Evolutionary conservation across 2,329 filamentous ascomycete species (phyloP), one percentile per base, ranked within the genome.

Genomic region (Lachnellula arida): DNA sequence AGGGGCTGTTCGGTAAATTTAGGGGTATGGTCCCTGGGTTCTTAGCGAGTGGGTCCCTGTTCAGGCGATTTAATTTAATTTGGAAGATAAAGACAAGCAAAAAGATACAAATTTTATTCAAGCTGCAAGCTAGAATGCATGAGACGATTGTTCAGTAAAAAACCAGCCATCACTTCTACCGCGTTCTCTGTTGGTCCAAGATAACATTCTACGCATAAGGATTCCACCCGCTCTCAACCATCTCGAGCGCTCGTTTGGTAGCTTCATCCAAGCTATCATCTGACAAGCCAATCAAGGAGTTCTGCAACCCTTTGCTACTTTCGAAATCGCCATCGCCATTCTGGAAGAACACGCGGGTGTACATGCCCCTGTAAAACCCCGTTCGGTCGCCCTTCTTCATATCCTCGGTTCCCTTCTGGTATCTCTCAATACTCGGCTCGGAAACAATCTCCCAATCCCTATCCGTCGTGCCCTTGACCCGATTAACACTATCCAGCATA

Each of bases 401-500:
- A 34, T 51, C 39, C 19, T 56, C 51, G 8, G 55, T 22, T 9
- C 60, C 60, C 2, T 40, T 25, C 12, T 58, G 35, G 32, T 59
- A 62, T 15, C 53, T 37, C 35, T 59, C 54, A 17, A 57, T 35
- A 2, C 39, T 39, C 3, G 46, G 32, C 44, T 52, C 55, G 5
- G 56, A 37, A 5, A 23, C 53, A 9, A 63, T 44, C 2, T 46
- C 58, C 61, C 61, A 64, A 43, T 62, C 60, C 3, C 25, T 34
- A 4, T 49, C 34, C 15, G 51, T 55, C 12, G 39, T 54, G 6
- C 58, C 56, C 2, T 53, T 55, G 4, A 60, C 65, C 2, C 68
- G 62, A 23, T 61, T 37, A 5, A 61, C 59, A 4, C 62, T 65
- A 4, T 63, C 66, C 3, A 68, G 70, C 71, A 83, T 82, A 4